These are phyloP conservation scores for Zarea fungicola DNA, from an alignment of 2,329 filamentous ascomycete genomes.

Conservation along the genomic window DNA sequence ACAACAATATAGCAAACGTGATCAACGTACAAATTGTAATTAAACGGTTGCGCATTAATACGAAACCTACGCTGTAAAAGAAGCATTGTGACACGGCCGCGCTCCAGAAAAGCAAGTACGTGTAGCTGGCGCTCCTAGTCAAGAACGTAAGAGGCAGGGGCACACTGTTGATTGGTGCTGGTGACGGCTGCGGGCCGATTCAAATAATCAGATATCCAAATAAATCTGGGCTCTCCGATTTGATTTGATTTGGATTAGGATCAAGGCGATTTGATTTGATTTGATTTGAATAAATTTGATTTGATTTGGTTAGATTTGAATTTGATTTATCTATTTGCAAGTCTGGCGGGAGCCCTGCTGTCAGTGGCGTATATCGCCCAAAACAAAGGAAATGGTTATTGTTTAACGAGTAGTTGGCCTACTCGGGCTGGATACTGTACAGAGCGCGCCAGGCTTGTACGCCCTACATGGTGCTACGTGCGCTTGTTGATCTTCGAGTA, in stretches of 20 bases:
- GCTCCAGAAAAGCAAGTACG: not conserved
- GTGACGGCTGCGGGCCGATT: not conserved
- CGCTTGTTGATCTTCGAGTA: no score
- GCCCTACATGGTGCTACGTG: no score
- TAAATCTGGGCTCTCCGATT: not conserved
- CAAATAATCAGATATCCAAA: not conserved
- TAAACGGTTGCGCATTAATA: no score
- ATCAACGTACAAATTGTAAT: not conserved
- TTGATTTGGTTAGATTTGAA: not conserved
- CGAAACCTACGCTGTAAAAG: no score
- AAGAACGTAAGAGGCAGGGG: not conserved
- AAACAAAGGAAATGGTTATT: no score
- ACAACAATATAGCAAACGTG: not conserved
- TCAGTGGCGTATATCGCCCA: no score
- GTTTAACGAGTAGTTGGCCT: no score
- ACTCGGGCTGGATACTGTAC: no score
- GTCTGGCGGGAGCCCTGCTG: no score
- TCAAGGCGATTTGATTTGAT: not conserved
- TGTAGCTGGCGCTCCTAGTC: not conserved
- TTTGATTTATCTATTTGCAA: not conserved
- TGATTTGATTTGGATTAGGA: not conserved
- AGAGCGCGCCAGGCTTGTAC: no score
- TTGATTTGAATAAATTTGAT: not conserved
- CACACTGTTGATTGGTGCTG: not conserved
- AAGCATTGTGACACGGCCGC: not conserved